These are phyloP conservation scores for Salix brachista DNA, from an alignment of 345 rosid genomes.

Conservation along the genomic window DNA sequence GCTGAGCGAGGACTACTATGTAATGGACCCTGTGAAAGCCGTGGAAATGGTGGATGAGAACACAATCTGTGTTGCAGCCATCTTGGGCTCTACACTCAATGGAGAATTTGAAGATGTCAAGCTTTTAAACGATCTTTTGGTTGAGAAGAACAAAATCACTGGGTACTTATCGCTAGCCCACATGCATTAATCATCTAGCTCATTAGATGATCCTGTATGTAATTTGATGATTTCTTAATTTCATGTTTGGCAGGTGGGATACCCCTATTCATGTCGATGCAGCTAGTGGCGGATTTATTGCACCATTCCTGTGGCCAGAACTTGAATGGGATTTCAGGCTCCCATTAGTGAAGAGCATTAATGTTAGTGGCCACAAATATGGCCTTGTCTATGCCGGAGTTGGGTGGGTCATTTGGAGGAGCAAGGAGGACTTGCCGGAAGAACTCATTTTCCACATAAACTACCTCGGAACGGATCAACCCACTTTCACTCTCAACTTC, in stretches of 20 bases:
- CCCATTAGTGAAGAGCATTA: constrained; percentile 83
- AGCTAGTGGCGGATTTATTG: constrained; percentile 92
- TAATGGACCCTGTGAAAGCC: constrained; percentile 89
- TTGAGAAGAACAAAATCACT: constrained; percentile 64
- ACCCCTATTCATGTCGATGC: constrained; percentile 96
- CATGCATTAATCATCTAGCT: not conserved
- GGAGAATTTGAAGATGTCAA: constrained; percentile 97
- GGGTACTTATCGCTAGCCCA: constrained; percentile 39
- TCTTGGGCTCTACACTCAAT: constrained; percentile 83
- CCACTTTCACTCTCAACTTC: constrained; percentile 94
- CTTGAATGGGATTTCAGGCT: constrained; percentile 93
- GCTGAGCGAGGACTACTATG: constrained; percentile 79
- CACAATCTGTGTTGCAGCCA: constrained; percentile 96
- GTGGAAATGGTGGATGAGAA: constrained; percentile 94
- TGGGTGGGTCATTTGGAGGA: constrained; percentile 94
- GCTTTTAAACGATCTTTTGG: constrained; percentile 65
- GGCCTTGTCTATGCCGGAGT: constrained; percentile 93
- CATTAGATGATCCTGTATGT: not conserved
- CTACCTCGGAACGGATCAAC: constrained; percentile 91
- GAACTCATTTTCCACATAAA: constrained; percentile 93
- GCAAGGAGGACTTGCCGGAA: constrained; percentile 77
- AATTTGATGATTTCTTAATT: not conserved
- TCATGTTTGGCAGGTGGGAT: constrained; percentile 54
- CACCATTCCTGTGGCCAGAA: constrained; percentile 89
- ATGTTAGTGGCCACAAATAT: constrained; percentile 88